phyloP scores from a whole-genome alignment of 805 yeast genomes.

The Candida maris region DNA sequence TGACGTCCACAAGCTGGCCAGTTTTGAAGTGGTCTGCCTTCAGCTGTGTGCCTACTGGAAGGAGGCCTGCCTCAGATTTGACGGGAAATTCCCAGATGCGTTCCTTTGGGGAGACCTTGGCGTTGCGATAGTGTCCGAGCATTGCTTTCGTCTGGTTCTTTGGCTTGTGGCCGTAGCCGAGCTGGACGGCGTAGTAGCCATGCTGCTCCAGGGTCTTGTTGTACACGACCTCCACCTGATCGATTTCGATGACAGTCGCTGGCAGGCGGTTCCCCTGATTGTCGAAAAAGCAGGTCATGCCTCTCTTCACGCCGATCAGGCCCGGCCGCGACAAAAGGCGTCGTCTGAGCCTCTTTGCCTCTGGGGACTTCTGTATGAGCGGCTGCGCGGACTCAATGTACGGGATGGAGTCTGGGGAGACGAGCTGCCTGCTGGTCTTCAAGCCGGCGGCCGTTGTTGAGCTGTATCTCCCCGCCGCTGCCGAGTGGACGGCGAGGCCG shows the following conservation, averaged over 20 bases:
- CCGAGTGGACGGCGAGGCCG: no score
- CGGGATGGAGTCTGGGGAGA: slow-evolving; percentile 52
- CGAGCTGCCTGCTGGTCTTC: slow-evolving; percentile 20
- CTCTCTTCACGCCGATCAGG: slow-evolving; percentile 74
- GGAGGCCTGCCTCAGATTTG: slow-evolving; percentile 56
- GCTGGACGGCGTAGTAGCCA: slow-evolving; percentile 82
- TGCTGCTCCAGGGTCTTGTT: slow-evolving; percentile 66
- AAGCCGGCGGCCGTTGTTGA: no score
- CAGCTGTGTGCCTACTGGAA: slow-evolving; percentile 74
- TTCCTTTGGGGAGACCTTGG: slow-evolving; percentile 80
- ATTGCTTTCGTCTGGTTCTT: slow-evolving; percentile 60
- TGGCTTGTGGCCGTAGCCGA: slow-evolving; percentile 76
- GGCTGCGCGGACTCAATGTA: slow-evolving; percentile 45
- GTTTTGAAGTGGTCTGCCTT: slow-evolving; percentile 78
- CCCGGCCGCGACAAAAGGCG: slow-evolving; percentile 79
- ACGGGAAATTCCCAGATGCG: slow-evolving; percentile 77
- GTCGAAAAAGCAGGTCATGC: slow-evolving; percentile 85
- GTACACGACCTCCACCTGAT: slow-evolving; percentile 80
- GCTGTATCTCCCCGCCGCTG: no score
- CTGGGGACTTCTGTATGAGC: slow-evolving; percentile 61
- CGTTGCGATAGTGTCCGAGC: slow-evolving; percentile 75
- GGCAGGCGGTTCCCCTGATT: slow-evolving; percentile 66
- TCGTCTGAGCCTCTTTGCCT: slow-evolving; percentile 65
- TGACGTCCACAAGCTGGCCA: slow-evolving; percentile 82
- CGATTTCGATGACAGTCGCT: slow-evolving; percentile 84